Conservation (phyloP, 306 rosid species). For the Vicia faba region DNA sequence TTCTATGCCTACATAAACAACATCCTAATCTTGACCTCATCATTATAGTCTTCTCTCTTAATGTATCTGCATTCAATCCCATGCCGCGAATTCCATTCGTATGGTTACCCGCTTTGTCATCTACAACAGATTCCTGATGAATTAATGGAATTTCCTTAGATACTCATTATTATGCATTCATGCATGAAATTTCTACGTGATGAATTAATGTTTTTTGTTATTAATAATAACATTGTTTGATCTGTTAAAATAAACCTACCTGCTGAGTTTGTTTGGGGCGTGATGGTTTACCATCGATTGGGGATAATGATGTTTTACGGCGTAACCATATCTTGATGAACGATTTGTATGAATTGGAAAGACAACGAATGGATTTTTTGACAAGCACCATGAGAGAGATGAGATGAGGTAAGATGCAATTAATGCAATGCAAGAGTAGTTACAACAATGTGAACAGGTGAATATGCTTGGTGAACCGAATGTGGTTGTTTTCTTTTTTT, state of each 20-base stretch:
- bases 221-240: not conserved
- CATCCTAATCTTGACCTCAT: constrained; percentile 19
- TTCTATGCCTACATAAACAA: constrained; percentile 32
- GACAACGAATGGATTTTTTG: constrained; percentile 39
- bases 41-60: constrained; percentile 15
- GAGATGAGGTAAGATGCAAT: not conserved
- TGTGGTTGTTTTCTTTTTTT: not conserved
- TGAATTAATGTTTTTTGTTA: not conserved
- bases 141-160: not conserved
- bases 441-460: constrained; percentile 33
- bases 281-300: not conserved
- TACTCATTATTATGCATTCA: constrained; percentile 7
- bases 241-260: constrained; percentile 7
- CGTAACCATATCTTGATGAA: constrained; percentile 50
- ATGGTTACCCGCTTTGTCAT: not conserved
- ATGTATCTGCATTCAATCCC: constrained; percentile 25
- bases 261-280: constrained; percentile 6
- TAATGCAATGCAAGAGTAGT: constrained; percentile 27
- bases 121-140: constrained; percentile 16
- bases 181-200: not conserved
- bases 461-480: constrained; percentile 32
- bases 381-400: constrained; percentile 49
- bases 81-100: constrained; percentile 40
- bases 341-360: constrained; percentile 49
- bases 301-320: constrained; percentile 34